Base-by-base conservation (phyloP, 2,329 filamentous ascomycete genomes). In the Xylaria sp. region DNA sequence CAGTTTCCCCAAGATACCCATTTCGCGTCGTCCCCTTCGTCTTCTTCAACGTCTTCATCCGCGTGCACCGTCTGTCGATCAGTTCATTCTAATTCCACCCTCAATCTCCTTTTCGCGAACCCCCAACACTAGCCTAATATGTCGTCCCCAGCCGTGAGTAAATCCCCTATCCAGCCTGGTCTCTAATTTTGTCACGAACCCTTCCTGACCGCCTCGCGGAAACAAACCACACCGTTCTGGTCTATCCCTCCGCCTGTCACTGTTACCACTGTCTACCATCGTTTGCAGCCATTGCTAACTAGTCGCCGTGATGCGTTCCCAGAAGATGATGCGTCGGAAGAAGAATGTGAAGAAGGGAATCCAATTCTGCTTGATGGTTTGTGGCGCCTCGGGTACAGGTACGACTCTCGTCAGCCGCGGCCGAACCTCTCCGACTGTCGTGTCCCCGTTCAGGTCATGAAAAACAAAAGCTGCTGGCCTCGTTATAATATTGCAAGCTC, bases 261-360 rank as follows among this genome's bases (percentile, higher is more conserved):
- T 2, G 34, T n/a, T 28, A 28, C 53, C 55, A 32, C 60, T 63
- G n/a, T 28, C 53, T 58, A 3, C 48, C 43, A 13, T 25, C 45
- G 15, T 60, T 53, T 18, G 36, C 32, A 59, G 30, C 61, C 65
- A 13, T 34, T 71, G 65, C 74, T 76, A 75, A 75, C 70, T 41
- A 28, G 65, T 65, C 70, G 72, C 65, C 67, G 72, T 60, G 53
- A 71, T 77, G 77, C 74, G 75, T 72, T 76, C 77, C 70, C 82
- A 93, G 90, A 93, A 97, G 84, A 96, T 97, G 92, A 94, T 97
- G 82, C 94, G 96, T 85, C 92, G 93, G 84, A 99, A 99, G 95
- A 99, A 99, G 93, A 98, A 99, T 89, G 95, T 99, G 86, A 97
- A 97, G 92, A 97, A 97, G 90, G 96, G 96, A 81, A 98, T 99